Evolutionary conservation across 805 yeast genomes (phyloP).

Genomic region (Kazachstania psychrophila): DNA sequence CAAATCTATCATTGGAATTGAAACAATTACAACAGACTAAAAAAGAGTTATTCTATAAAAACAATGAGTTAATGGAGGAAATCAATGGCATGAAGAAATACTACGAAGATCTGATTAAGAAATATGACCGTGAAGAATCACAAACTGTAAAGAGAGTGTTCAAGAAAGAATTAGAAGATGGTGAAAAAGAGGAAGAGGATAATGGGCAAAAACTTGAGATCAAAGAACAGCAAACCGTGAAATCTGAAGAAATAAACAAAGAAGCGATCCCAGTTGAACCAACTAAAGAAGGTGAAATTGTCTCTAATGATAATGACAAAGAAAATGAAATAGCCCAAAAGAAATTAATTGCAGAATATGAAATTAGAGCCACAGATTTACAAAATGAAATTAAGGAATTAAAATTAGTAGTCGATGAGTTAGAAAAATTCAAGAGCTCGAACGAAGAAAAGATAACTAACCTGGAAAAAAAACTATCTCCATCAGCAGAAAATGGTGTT

Average conservation of each 20-base stretch:
- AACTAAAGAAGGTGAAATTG: background rate
- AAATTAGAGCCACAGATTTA: slow-evolving; percentile 18
- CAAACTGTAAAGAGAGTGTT: slow-evolving; percentile 26
- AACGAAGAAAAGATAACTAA: slow-evolving; percentile 18
- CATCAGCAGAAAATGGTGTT: slow-evolving; percentile 1
- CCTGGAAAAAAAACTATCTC: slow-evolving; percentile 18
- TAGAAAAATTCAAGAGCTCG: slow-evolving; percentile 15
- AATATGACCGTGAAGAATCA: slow-evolving; percentile 28
- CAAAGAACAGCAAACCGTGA: background rate
- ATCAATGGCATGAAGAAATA: slow-evolving; percentile 15
- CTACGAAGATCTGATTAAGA: slow-evolving; percentile 23
- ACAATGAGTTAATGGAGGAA: slow-evolving; percentile 19
- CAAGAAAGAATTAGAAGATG: slow-evolving; percentile 12
- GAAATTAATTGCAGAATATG: slow-evolving; percentile 6
- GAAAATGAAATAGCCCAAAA: slow-evolving; percentile 2
- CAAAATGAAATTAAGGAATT: slow-evolving; percentile 19
- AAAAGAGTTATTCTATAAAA: slow-evolving; percentile 15
- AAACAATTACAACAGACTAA: slow-evolving; percentile 14
- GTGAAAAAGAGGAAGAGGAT: background rate
- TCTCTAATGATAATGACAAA: background rate
- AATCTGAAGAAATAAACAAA: background rate
- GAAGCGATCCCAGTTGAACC: background rate
- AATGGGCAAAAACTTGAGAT: background rate
- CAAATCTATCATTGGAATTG: slow-evolving; percentile 10
- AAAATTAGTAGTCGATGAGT: slow-evolving; percentile 15